A percentile compares a stretch with the other conserved stretches of the same genome.
phyloP scores from a whole-genome alignment of 23 red algal genomes.

The Cyanidiococcus yangmingshanensis region DNA sequence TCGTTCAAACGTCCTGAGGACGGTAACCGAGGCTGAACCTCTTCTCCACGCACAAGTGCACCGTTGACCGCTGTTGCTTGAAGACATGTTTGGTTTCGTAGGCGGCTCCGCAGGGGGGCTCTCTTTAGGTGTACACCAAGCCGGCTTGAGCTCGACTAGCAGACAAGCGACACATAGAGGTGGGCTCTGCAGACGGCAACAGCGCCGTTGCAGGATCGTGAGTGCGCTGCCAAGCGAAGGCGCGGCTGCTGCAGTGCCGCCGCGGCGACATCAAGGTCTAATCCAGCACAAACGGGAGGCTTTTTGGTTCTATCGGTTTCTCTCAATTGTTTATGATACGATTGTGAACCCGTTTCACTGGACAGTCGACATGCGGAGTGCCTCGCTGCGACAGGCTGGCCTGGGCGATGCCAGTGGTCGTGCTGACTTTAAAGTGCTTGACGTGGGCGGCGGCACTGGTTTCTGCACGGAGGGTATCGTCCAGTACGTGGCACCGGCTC shows the following conservation, averaged over 20 bases:
- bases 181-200: neutral
- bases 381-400: conserved; percentile 58
- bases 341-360: conserved; percentile 98
- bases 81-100: neutral
- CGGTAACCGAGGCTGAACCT: no score
- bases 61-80: no score
- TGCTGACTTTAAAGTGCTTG: conserved; percentile 34
- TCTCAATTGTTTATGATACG: conserved; percentile 93
- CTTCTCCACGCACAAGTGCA: no score
- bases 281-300: conserved; percentile 98
- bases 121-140: neutral
- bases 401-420: conserved; percentile 19
- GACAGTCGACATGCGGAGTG: conserved; percentile 85
- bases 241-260: neutral
- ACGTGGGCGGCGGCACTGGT: conserved; percentile 88
- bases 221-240: neutral
- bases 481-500: conserved; percentile 54
- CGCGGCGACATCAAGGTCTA: conserved; percentile 47
- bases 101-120: neutral
- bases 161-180: neutral
- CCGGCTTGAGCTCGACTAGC: neutral
- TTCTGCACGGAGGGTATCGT: conserved; percentile 88
- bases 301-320: conserved; percentile 98
- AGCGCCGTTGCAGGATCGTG: neutral
- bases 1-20: no score